Conservation (phyloP, 2,329 filamentous ascomycete species). For the Diaporthe batatas region DNA sequence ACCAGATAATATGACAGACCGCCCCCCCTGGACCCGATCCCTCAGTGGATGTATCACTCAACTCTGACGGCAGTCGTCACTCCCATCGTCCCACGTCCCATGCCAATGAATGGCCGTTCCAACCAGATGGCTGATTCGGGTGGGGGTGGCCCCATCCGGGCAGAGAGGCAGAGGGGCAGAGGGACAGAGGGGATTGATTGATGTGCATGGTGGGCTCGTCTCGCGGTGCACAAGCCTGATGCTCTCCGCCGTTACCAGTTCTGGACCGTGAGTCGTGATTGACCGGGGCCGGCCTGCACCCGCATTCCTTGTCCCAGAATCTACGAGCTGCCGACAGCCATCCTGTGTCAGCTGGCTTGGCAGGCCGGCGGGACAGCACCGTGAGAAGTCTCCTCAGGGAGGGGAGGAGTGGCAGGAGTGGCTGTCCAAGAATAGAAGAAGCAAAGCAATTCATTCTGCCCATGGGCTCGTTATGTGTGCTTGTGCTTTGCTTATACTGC, state of each 20-base stretch:
- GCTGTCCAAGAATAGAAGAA: conserved; percentile 30
- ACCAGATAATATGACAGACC: conserved; percentile 25
- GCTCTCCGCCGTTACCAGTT: conserved; percentile 13
- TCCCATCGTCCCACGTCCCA: background rate
- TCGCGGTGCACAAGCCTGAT: background rate
- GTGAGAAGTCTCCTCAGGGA: background rate
- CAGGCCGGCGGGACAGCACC: conserved; percentile 1
- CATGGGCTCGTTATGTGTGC: background rate
- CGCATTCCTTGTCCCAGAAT: conserved; percentile 11
- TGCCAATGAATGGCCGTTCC: background rate
- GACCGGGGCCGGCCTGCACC: conserved; percentile 17
- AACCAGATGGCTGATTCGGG: background rate
- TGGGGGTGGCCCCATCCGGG: background rate
- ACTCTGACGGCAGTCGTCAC: conserved; percentile 10
- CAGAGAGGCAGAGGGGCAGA: background rate
- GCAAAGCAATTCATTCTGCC: background rate
- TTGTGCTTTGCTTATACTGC: too few relatives aligned
- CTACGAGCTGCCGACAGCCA: conserved; percentile 6
- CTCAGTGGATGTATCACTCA: conserved; percentile 13
- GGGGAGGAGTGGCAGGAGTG: too few relatives aligned
- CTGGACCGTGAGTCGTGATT: conserved; percentile 13
- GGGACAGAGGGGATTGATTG: background rate
- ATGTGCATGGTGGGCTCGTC: conserved; percentile 14
- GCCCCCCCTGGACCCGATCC: background rate
- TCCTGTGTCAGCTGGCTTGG: conserved; percentile 26